Percentiles rank a stretch among this genome's conserved stretches.
These are phyloP conservation scores for Lecanicillium sp. DNA, from an alignment of 2,329 filamentous ascomycete species.

Conservation along the genomic window DNA sequence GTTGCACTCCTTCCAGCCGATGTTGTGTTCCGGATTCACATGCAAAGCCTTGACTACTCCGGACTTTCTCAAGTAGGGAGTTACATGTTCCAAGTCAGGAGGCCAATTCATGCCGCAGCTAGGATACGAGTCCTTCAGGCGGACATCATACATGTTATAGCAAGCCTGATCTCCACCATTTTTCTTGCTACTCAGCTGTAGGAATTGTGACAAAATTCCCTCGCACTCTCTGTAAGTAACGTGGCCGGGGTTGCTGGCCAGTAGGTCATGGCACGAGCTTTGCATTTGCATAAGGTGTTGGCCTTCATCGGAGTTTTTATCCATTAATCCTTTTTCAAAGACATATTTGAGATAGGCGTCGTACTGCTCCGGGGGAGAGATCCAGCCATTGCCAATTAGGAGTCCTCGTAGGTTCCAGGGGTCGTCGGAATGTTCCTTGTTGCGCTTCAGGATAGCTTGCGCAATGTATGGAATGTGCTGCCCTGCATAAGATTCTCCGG, in stretches of 20 bases:
- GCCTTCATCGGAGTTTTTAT: slow-evolving; percentile 55
- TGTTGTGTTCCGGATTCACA: slow-evolving; percentile 70
- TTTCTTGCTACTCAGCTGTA: slow-evolving; percentile 53
- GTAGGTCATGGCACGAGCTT: slow-evolving; percentile 57
- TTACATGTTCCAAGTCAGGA: slow-evolving; percentile 68
- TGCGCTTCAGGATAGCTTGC: slow-evolving; percentile 81
- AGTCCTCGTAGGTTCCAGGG: slow-evolving; percentile 76
- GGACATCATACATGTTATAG: slow-evolving; percentile 95
- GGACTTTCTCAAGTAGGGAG: slow-evolving; percentile 73
- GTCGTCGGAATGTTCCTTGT: slow-evolving; percentile 47
- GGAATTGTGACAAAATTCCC: slow-evolving; percentile 61
- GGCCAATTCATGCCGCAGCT: slow-evolving; percentile 98
- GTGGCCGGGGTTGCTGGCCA: slow-evolving; percentile 35
- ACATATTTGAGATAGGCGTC: slow-evolving; percentile 75
- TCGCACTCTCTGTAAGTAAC: slow-evolving; percentile 71
- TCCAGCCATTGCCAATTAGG: slow-evolving; percentile 96
- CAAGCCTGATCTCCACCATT: slow-evolving; percentile 50
- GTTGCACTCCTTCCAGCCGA: slow-evolving; percentile 88
- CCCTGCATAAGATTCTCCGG: slow-evolving; percentile 93
- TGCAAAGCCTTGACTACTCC: slow-evolving; percentile 78
- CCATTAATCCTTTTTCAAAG: slow-evolving; percentile 65
- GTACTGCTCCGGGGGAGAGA: slow-evolving; percentile 85
- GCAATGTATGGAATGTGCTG: slow-evolving; percentile 97
- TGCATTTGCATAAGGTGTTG: slow-evolving; percentile 61
- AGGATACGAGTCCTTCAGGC: slow-evolving; percentile 69